phyloP scores from a whole-genome alignment of 805 yeast genomes.

The Wickerhamomyces bovis region DNA sequence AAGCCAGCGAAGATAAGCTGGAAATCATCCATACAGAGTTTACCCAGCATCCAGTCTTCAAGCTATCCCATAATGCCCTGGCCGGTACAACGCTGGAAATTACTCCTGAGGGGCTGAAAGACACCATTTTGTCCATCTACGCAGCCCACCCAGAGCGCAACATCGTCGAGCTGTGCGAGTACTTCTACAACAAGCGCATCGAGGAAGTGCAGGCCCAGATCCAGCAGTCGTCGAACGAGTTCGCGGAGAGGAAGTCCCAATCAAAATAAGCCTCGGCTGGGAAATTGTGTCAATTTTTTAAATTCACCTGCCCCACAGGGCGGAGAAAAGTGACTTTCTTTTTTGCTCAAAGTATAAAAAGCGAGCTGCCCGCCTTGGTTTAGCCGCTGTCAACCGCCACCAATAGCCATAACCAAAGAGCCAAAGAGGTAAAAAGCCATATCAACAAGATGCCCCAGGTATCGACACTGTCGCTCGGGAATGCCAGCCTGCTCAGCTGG shows the following conservation, averaged over 20 bases:
- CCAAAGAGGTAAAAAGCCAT: too few relatives aligned
- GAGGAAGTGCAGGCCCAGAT: conserved; percentile 13
- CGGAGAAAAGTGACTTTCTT: background rate
- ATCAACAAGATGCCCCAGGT: background rate
- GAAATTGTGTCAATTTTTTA: background rate
- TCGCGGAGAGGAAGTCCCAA: conserved; percentile 2
- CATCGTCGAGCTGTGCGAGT: conserved; percentile 19
- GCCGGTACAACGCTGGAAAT: conserved; percentile 7
- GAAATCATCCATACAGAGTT: conserved; percentile 11
- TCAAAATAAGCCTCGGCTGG: background rate
- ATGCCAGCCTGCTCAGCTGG: conserved; percentile 13
- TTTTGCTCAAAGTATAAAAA: too few relatives aligned
- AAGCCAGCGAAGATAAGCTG: background rate
- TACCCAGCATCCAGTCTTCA: conserved; percentile 17
- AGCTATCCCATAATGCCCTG: conserved; percentile 21
- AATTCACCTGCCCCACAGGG: background rate
- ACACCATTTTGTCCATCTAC: conserved; percentile 3
- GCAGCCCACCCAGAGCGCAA: conserved; percentile 6
- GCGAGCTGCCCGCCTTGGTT: background rate
- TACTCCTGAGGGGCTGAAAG: conserved; percentile 3
- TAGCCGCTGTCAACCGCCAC: background rate
- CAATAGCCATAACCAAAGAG: background rate
- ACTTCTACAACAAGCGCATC: conserved; percentile 12
- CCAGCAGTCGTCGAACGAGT: conserved; percentile 5
- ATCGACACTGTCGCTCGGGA: background rate